Base-by-base conservation (phyloP, 345 rosid species). In the Stellera chamaejasme region DNA sequence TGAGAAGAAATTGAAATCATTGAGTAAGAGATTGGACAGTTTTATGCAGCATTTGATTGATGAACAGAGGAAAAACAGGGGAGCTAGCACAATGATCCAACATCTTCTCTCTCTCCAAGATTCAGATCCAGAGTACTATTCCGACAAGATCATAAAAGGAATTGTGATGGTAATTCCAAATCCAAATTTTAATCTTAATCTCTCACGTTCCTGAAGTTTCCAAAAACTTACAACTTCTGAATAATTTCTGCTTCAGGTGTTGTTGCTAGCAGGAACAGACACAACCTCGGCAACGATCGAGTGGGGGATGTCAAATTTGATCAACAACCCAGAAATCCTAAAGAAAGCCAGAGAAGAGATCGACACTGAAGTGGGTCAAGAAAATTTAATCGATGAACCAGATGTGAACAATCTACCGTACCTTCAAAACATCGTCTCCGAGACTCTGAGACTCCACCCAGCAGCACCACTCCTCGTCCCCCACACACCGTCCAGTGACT, bases 61-160 rank as follows among this genome's bases (percentile, higher is more conserved):
- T 16, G 79, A 77, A 48, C 78, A 73, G 27, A 65, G 79, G 54
- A 49, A 16, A 6, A 70, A 68, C 12, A 64, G 67, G 36, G 25
- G 48, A 19, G 64, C 57, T 19, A 71, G 74, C 16, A 74, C 79
- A n/a, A 83, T 81, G 88, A 77, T 86, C 26, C 77, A 70, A 51
- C 95, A 79, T 61, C 58, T 81, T 55, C 85, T 81, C 56, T 13
- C 69, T 44, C 60, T 81, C 61, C 82, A 79, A 48, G 58, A 79
- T 45, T 70, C 78, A 8, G 71, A 87, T 13, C 74, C 81, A 4
- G 64, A 68, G 2, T 69, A 71, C 56, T 83, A 76, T 51, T 75
- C 87, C 0, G 85, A 84, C 66, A 63, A 77, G 45, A 76, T 76
- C 53, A 77, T 82, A 70, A 84, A 84, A 76, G 88, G 85, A 23